Evolutionary conservation across 164 flowering plant species (phyloP).

Genomic region (Aristolochia californica): DNA sequence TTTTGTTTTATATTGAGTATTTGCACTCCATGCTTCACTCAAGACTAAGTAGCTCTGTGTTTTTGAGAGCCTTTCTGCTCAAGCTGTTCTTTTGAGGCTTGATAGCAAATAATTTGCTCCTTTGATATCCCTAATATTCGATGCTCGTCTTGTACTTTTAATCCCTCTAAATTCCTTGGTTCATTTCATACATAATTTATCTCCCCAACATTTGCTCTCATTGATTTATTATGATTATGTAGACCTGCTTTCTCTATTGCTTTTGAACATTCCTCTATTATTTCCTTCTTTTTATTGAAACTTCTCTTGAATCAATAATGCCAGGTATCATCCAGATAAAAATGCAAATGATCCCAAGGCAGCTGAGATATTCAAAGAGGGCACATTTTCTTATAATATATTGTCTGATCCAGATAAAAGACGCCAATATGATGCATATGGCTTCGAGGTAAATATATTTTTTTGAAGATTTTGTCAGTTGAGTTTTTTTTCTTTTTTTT

Average conservation of each 20-base stretch:
- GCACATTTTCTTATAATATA: slow-evolving; percentile 77
- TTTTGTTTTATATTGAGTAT: no score
- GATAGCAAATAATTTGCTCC: no score
- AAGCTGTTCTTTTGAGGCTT: no score
- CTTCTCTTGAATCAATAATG: neutral
- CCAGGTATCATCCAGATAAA: slow-evolving; percentile 98
- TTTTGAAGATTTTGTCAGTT: neutral
- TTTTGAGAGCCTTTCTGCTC: no score
- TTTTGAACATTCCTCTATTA: neutral
- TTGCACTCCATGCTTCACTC: no score
- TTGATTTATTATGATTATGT: neutral
- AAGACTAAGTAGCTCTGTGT: no score
- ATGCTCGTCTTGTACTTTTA: no score
- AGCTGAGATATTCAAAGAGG: slow-evolving; percentile 87
- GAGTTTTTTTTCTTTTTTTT: no score
- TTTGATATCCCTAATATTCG: no score
- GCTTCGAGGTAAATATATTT: slow-evolving; percentile 70
- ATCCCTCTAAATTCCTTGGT: no score
- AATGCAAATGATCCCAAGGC: slow-evolving; percentile 94
- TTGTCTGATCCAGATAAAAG: slow-evolving; percentile 86
- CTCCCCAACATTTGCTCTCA: neutral
- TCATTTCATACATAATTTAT: neutral
- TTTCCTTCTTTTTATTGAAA: neutral
- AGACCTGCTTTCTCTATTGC: neutral
- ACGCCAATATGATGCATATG: slow-evolving; percentile 79